Percentiles rank a stretch among this genome's conserved stretches.
These are phyloP conservation scores for Coemansia sp. DNA, from an alignment of 192 early-diverging fungal genomes.

Conservation along the genomic window DNA sequence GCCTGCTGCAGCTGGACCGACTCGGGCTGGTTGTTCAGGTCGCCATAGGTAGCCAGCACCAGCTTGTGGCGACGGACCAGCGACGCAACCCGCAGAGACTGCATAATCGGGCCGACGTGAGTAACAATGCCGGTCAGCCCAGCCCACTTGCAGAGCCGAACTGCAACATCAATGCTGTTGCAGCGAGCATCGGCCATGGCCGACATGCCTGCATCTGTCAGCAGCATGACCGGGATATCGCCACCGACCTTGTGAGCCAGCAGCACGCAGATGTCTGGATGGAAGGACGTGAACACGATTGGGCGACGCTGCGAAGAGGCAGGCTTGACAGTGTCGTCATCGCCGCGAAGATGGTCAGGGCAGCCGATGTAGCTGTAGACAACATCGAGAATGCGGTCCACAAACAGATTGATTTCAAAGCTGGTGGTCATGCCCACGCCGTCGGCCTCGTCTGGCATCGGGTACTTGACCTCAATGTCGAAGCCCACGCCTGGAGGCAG, in stretches of 20 bases:
- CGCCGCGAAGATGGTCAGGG: conserved; percentile 1
- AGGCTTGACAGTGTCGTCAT: neutral
- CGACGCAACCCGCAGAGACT: conserved; percentile 67
- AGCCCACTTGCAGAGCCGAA: conserved; percentile 70
- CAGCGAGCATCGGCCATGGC: conserved; percentile 74
- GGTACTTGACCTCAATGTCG: conserved; percentile 97
- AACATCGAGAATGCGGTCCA: conserved; percentile 79
- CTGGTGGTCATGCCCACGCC: conserved; percentile 62
- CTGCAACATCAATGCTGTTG: conserved; percentile 76
- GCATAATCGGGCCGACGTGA: conserved; percentile 66
- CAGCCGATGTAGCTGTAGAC: conserved; percentile 55
- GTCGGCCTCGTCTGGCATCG: conserved; percentile 88
- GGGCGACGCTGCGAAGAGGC: conserved; percentile 52
- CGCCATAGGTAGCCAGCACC: conserved; percentile 79
- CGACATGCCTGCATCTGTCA: conserved; percentile 78
- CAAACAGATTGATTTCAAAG: conserved; percentile 82
- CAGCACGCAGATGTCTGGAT: conserved; percentile 82
- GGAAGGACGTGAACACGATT: conserved; percentile 91
- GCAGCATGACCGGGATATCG: conserved; percentile 83
- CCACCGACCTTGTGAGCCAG: conserved; percentile 82
- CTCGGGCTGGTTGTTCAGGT: conserved; percentile 70
- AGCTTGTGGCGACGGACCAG: conserved; percentile 71
- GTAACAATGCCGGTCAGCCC: conserved; percentile 80
- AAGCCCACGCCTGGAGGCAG: conserved; percentile 78
- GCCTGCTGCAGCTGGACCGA: conserved; percentile 69